These are phyloP conservation scores for Fusarium anguioides DNA, from an alignment of 2,329 filamentous ascomycete genomes.

Conservation along the genomic window DNA sequence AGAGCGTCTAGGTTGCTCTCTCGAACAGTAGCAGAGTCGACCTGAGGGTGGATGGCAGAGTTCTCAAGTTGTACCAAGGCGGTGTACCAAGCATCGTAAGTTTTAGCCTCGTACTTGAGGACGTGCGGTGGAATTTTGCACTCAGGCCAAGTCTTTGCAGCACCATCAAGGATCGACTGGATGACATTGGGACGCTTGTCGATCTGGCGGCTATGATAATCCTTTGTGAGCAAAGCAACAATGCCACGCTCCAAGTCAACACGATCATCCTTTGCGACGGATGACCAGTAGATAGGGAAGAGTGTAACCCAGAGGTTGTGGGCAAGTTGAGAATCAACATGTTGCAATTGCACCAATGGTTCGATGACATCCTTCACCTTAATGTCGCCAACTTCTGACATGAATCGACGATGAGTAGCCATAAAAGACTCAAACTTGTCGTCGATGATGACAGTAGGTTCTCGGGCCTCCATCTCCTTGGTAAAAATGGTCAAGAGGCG, in stretches of 20 bases:
- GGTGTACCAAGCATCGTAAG: slow-evolving; percentile 98
- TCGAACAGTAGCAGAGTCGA: slow-evolving; percentile 84
- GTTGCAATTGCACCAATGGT: slow-evolving; percentile 90
- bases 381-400: slow-evolving; percentile 84
- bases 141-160: slow-evolving; percentile 83
- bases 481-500: slow-evolving; percentile 78
- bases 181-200: slow-evolving; percentile 97
- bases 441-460: slow-evolving; percentile 78
- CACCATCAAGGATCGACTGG: slow-evolving; percentile 88
- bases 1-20: slow-evolving; percentile 97
- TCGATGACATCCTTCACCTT: slow-evolving; percentile 90
- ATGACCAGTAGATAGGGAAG: slow-evolving; percentile 95
- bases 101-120: slow-evolving; percentile 92
- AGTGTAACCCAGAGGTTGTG: slow-evolving; percentile 91
- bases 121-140: slow-evolving; percentile 96
- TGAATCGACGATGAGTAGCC: slow-evolving; percentile 82
- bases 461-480: slow-evolving; percentile 77
- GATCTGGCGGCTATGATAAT: slow-evolving; percentile 93
- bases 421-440: slow-evolving; percentile 85
- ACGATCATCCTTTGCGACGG: slow-evolving; percentile 86
- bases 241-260: slow-evolving; percentile 90
- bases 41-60: slow-evolving; percentile 82
- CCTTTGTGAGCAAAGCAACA: slow-evolving; percentile 90
- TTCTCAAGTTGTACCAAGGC: slow-evolving; percentile 91
- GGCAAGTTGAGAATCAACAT: slow-evolving; percentile 83